phyloP scores from a whole-genome alignment of 768 basidiomycete species.

The Lentinula guzmanii region DNA sequence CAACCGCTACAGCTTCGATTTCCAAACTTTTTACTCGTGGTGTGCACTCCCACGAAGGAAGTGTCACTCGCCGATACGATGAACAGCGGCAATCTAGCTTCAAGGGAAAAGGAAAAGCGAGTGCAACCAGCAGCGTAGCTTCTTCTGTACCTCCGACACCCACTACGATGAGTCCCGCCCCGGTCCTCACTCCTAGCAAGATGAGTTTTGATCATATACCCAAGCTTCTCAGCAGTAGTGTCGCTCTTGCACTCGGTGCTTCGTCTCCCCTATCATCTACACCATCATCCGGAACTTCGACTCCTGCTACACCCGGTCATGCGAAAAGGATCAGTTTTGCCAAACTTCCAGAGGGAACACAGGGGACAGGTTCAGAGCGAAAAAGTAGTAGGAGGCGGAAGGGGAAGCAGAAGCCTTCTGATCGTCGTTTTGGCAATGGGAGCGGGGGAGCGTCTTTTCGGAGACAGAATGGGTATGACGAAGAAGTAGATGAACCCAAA shows the following conservation, averaged over 20 bases:
- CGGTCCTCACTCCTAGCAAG: background rate
- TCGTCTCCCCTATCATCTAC: constrained; percentile 23
- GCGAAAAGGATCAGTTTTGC: constrained; percentile 81
- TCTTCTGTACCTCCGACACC: background rate
- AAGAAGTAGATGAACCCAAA: background rate
- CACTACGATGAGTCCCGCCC: background rate
- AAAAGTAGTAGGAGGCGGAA: background rate
- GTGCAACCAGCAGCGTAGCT: background rate
- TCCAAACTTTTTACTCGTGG: constrained; percentile 70
- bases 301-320: constrained; percentile 56
- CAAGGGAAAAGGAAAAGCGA: constrained; percentile 3
- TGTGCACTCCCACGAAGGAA: constrained; percentile 22
- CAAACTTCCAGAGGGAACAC: constrained; percentile 43
- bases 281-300: constrained; percentile 42
- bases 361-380: background rate
- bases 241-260: constrained; percentile 13
- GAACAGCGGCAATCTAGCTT: constrained; percentile 44
- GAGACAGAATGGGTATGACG: background rate
- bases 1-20: constrained; percentile 71
- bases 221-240: constrained; percentile 18
- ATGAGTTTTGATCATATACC: constrained; percentile 8
- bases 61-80: constrained; percentile 5
- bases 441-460: background rate
- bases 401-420: background rate
- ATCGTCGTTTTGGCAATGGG: background rate